Conservation (phyloP, 2,329 filamentous ascomycete species). For the Rutstroemia sydowiana region DNA sequence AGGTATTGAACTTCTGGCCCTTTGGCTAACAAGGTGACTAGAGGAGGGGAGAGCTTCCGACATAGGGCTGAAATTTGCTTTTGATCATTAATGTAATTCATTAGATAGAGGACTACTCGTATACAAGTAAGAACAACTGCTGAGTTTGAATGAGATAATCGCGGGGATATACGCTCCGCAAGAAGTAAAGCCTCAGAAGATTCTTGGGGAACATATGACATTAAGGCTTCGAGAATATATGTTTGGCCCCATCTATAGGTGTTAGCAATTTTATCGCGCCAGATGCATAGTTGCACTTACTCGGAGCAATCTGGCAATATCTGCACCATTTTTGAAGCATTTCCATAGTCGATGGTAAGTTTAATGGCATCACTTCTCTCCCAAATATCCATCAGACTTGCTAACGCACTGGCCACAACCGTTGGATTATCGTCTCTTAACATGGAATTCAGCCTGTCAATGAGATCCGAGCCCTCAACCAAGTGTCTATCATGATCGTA, state of each 20-base stretch:
- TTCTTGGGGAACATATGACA: conserved; percentile 95
- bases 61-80: conserved; percentile 82
- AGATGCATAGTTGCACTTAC: conserved; percentile 49
- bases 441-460: conserved; percentile 83
- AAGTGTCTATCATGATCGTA: conserved; percentile 92
- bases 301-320: conserved; percentile 96
- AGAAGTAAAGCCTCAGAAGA: conserved; percentile 79
- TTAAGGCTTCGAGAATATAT: conserved; percentile 94
- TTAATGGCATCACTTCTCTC: conserved; percentile 96
- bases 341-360: conserved; percentile 93
- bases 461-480: conserved; percentile 85
- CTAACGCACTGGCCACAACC: conserved; percentile 88
- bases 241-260: conserved; percentile 84
- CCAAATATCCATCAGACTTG: conserved; percentile 94
- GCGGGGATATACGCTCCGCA: conserved; percentile 90
- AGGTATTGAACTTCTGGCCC: conserved; percentile 98
- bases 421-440: conserved; percentile 95
- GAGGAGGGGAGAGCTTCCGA: conserved; percentile 85
- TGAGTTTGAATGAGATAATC: conserved; percentile 93
- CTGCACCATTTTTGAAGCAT: conserved; percentile 95
- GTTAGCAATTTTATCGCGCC: neutral
- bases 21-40: conserved; percentile 92
- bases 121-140: conserved; percentile 95
- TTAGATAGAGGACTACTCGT: conserved; percentile 89
- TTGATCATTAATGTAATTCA: conserved; percentile 96